Base-by-base conservation (phyloP, 1,284 basidiomycete species). In the Veloboletus limbatus region DNA sequence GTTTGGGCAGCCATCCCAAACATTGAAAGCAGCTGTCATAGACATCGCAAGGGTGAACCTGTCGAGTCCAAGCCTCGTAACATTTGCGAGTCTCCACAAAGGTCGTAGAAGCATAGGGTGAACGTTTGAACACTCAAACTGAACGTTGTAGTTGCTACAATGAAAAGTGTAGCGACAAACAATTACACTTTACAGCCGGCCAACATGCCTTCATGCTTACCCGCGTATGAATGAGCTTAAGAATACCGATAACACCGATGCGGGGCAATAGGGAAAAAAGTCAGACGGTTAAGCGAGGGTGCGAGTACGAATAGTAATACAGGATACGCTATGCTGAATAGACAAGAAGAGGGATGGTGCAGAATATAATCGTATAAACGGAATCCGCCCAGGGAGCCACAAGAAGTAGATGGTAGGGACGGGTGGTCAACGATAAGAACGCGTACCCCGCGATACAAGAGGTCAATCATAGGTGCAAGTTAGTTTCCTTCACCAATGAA, bases 1-100 rank as follows among this genome's bases (percentile, higher is more conserved):
- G 55, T 81, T 79, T 26, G 81, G 81, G 57, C 83, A 86, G 60
- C 74, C 70, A 21, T 71, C 71, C 11, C 63, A 55, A 25, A 68
- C 63, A 43, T 17, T 27, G 36, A 52, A n/a, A 40, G 69, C 34
- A 31, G 65, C 56, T 28, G 66, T 50, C 35, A 54, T 17, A 8
- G 51, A 57, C n/a, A 56, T n/a, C 17, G 37, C 35, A 14, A 60
- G 24, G 14, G 26, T 20, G 6, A 62, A 22, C 34, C 20, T 52
- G 35, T 39, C 39, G 21, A 55, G 20, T 35, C 34, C 31, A 17
- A 54, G 33, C 11, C 3, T 39, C 18, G 32, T 24, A 22, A 20
- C 27, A n/a, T 18, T 38, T 17, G 10, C 34, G 22, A 52, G 37
- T 20, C 25, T 32, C 56, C 43, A 34, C 21, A 57, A 31, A n/a